These are phyloP conservation scores for Monosporozyma siamensis DNA, from an alignment of 805 yeast genomes.

Conservation along the genomic window DNA sequence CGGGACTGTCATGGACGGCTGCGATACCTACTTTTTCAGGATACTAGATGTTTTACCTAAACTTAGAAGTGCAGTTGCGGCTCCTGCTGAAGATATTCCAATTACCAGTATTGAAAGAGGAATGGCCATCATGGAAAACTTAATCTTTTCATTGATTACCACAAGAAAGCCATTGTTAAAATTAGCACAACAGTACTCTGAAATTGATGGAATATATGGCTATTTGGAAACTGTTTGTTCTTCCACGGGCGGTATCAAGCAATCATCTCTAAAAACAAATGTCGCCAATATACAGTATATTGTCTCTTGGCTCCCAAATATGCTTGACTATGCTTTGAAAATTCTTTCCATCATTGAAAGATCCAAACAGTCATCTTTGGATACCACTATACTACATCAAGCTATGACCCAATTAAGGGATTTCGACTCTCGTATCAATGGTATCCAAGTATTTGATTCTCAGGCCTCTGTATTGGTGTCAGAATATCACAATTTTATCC, in stretches of 20 bases:
- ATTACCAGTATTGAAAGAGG: conserved; percentile 61
- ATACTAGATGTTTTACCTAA: conserved; percentile 75
- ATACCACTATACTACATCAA: conserved; percentile 13
- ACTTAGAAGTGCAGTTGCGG: conserved; percentile 53
- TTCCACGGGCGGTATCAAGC: conserved; percentile 15
- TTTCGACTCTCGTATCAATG: conserved; percentile 8
- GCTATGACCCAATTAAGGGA: conserved; percentile 11
- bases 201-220: conserved; percentile 13
- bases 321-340: conserved; percentile 27
- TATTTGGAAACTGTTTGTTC: conserved; percentile 17
- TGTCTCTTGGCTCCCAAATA: conserved; percentile 29
- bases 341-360: conserved; percentile 11
- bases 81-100: conserved; percentile 66
- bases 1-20: conserved; percentile 34
- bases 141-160: conserved; percentile 48
- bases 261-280: conserved; percentile 7
- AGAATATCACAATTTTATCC: conserved; percentile 23
- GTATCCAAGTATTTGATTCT: conserved; percentile 13
- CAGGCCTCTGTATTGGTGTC: conserved; percentile 8
- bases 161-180: conserved; percentile 40
- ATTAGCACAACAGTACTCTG: conserved; percentile 15
- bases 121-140: conserved; percentile 64
- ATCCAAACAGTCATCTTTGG: conserved; percentile 2
- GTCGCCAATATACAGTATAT: conserved; percentile 10
- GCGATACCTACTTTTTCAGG: conserved; percentile 51